A percentile compares a stretch with the other conserved stretches of the same genome.
These are phyloP conservation scores for Cucurbita pepo DNA, from an alignment of 306 rosid genomes.

Conservation along the genomic window DNA sequence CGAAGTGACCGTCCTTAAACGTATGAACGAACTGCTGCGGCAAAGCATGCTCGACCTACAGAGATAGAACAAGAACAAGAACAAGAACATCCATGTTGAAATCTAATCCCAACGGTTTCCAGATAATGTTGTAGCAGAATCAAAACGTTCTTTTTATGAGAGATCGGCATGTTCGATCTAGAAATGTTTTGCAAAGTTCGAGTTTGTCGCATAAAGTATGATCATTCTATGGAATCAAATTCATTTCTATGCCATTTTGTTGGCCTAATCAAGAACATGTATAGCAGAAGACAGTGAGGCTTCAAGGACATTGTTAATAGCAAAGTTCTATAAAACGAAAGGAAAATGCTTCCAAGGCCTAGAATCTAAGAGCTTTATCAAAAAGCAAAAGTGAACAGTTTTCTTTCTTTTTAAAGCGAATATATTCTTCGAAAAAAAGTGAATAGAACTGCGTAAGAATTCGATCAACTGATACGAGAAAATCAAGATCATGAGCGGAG, in stretches of 20 bases:
- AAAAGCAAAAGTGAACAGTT: background rate
- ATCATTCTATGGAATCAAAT: background rate
- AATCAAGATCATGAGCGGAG: slow-evolving; percentile 1
- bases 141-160: background rate
- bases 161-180: background rate
- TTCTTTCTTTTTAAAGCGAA: background rate
- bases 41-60: slow-evolving; percentile 83
- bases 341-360: background rate
- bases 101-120: background rate
- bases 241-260: background rate
- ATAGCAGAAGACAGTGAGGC: background rate
- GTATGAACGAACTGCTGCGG: slow-evolving; percentile 71
- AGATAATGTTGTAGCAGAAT: background rate
- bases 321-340: background rate
- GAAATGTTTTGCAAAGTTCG: background rate
- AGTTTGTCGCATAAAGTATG: background rate
- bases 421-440: background rate
- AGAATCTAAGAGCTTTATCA: background rate
- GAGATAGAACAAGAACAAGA: background rate
- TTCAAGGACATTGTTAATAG: background rate
- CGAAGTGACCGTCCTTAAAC: slow-evolving; percentile 68
- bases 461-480: background rate
- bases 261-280: background rate
- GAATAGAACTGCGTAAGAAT: background rate
- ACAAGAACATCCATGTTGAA: background rate